A percentile compares a stretch with the other conserved stretches of the same genome.
These are phyloP conservation scores for Cnidoscolus chayamansa DNA, from an alignment of 441 rosid genomes.

Conservation along the genomic window DNA sequence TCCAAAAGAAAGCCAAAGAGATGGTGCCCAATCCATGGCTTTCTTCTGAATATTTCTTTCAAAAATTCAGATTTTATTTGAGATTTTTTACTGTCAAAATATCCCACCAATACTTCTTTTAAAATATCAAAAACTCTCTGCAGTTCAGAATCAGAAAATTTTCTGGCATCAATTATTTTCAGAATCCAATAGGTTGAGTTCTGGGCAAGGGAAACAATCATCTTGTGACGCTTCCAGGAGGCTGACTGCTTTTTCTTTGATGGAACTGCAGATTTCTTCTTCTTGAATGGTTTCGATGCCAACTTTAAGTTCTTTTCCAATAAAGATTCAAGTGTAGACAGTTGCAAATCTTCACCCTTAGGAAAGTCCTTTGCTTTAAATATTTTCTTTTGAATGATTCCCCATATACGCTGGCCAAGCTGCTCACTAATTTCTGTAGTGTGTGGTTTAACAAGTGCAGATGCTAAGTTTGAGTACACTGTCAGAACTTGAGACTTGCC, in stretches of 20 bases:
- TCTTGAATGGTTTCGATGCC: constrained; percentile 88
- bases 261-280: constrained; percentile 57
- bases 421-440: constrained; percentile 78
- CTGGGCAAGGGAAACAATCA: constrained; percentile 64
- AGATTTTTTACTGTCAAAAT: constrained; percentile 69
- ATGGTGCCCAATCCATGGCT: constrained; percentile 65
- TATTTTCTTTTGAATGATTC: constrained; percentile 80
- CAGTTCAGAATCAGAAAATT: constrained; percentile 51
- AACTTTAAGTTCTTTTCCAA: constrained; percentile 74
- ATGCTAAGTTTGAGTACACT: constrained; percentile 71
- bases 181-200: constrained; percentile 79
- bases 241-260: constrained; percentile 76
- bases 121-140: constrained; percentile 54
- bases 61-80: constrained; percentile 71
- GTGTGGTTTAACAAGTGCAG: constrained; percentile 66
- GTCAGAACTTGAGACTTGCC: constrained; percentile 79
- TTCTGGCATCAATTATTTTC: constrained; percentile 66
- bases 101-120: constrained; percentile 44
- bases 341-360: constrained; percentile 47
- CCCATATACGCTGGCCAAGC: constrained; percentile 88
- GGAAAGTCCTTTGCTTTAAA: constrained; percentile 81
- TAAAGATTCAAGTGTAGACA: constrained; percentile 53
- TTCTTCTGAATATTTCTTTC: constrained; percentile 72
- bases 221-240: constrained; percentile 64
- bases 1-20: constrained; percentile 64